A percentile compares a stretch with the other conserved stretches of the same genome.
Evolutionary conservation across 805 yeast species (phyloP).

Genomic region (Cephaloascus albidus): DNA sequence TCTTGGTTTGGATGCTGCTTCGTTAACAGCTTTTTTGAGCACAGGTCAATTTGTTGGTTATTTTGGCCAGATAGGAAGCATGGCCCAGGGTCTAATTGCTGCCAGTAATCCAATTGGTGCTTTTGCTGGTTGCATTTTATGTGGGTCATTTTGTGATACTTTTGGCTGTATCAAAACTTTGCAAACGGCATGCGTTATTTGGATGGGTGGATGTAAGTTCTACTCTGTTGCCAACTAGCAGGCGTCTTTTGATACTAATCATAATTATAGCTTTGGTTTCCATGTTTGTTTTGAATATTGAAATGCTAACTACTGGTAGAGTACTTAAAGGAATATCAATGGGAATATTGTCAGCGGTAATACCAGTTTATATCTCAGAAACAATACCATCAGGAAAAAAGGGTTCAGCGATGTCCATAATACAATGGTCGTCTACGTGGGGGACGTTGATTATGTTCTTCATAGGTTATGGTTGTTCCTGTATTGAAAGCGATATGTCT

Average conservation of each 20-base stretch:
- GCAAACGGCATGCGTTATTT: background rate
- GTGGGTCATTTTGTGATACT: background rate
- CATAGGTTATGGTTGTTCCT: conserved; percentile 9
- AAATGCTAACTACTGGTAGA: conserved; percentile 17
- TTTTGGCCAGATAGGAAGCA: background rate
- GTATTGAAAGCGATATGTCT: conserved; percentile 8
- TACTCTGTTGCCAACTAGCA: too few relatives aligned
- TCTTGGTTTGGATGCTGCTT: background rate
- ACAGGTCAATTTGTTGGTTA: background rate
- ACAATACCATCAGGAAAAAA: conserved; percentile 4
- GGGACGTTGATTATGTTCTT: conserved; percentile 12
- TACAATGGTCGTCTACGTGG: conserved; percentile 11
- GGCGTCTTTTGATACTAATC: too few relatives aligned
- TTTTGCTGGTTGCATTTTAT: background rate
- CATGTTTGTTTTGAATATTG: conserved; percentile 12
- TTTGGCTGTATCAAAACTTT: background rate
- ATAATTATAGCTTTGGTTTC: conserved; percentile 20
- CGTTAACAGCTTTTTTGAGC: background rate
- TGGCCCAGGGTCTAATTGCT: background rate
- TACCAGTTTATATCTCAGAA: conserved; percentile 23
- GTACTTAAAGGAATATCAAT: conserved; percentile 19
- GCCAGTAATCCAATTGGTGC: background rate
- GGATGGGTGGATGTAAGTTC: conserved; percentile 3
- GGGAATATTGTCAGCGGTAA: conserved; percentile 19
- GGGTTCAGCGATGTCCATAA: background rate